Evolutionary conservation across 192 early-diverging fungal genomes (phyloP).

Genomic region (Coemansia sp.): DNA sequence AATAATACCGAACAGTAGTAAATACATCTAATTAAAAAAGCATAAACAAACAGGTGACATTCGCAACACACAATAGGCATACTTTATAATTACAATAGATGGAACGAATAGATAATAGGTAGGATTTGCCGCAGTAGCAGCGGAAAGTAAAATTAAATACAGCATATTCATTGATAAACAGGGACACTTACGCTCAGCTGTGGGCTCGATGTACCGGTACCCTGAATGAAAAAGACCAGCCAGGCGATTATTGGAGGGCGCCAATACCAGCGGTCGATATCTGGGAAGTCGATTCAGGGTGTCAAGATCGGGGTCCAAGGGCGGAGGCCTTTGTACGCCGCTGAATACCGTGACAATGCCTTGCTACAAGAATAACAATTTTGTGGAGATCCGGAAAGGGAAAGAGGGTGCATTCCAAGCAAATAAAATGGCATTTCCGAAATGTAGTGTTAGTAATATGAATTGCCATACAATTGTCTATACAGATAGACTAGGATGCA

Average conservation of each 20-base stretch:
- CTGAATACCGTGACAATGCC: constrained; percentile 52
- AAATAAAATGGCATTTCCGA: not conserved
- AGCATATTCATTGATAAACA: not conserved
- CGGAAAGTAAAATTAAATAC: constrained; percentile 3
- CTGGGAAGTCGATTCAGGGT: constrained; percentile 44
- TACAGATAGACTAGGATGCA: not conserved
- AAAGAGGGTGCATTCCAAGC: not conserved
- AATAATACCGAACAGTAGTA: not conserved
- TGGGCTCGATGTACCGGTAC: constrained; percentile 52
- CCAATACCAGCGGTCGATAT: constrained; percentile 48
- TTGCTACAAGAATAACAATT: constrained; percentile 26
- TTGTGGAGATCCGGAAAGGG: not conserved
- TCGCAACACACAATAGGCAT: not conserved
- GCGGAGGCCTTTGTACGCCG: constrained; percentile 37
- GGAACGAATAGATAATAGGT: not conserved
- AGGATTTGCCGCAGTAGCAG: not conserved
- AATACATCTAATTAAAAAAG: not conserved
- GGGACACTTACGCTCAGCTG: constrained; percentile 48
- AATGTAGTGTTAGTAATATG: not conserved
- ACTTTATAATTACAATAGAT: not conserved
- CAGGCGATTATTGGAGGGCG: constrained; percentile 45
- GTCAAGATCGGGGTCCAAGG: constrained; percentile 50
- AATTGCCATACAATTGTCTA: not conserved
- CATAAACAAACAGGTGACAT: not conserved
- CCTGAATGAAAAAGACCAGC: constrained; percentile 47